These are phyloP conservation scores for Coemansia sp. DNA, from an alignment of 192 early-diverging fungal species.

Conservation along the genomic window DNA sequence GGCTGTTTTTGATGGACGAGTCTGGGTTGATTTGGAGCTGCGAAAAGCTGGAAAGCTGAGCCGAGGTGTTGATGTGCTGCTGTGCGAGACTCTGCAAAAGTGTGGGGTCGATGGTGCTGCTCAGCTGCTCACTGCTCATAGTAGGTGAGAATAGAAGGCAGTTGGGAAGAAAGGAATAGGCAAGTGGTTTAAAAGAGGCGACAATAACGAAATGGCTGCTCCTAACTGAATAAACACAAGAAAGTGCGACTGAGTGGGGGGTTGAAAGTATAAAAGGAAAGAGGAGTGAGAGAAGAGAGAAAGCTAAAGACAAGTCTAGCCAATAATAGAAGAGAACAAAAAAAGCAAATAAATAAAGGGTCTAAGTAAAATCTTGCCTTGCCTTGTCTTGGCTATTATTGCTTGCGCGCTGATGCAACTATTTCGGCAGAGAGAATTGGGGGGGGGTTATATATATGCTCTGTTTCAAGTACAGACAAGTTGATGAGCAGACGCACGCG, in stretches of 20 bases:
- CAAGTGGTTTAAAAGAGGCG: background rate
- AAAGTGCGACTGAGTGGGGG: background rate
- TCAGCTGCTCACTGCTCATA: slow-evolving; percentile 54
- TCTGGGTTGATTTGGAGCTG: slow-evolving; percentile 41
- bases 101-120: slow-evolving; percentile 46
- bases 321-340: background rate
- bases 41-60: slow-evolving; percentile 47
- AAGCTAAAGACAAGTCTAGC: too few relatives aligned
- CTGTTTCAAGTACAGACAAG: too few relatives aligned
- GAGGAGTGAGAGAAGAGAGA: background rate
- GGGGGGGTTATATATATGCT: too few relatives aligned
- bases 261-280: background rate
- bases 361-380: background rate
- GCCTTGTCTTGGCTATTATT: too few relatives aligned
- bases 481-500: too few relatives aligned
- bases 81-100: slow-evolving; percentile 51
- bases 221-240: background rate
- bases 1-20: slow-evolving; percentile 1
- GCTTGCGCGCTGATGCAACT: too few relatives aligned
- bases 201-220: background rate
- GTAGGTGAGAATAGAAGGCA: slow-evolving; percentile 13
- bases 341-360: background rate
- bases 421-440: too few relatives aligned
- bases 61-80: slow-evolving; percentile 32
- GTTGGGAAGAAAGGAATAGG: background rate